Percentiles rank a stretch among this genome's conserved stretches.
These are phyloP conservation scores for Bruguiera hainesii DNA, from an alignment of 441 rosid species.

Conservation along the genomic window DNA sequence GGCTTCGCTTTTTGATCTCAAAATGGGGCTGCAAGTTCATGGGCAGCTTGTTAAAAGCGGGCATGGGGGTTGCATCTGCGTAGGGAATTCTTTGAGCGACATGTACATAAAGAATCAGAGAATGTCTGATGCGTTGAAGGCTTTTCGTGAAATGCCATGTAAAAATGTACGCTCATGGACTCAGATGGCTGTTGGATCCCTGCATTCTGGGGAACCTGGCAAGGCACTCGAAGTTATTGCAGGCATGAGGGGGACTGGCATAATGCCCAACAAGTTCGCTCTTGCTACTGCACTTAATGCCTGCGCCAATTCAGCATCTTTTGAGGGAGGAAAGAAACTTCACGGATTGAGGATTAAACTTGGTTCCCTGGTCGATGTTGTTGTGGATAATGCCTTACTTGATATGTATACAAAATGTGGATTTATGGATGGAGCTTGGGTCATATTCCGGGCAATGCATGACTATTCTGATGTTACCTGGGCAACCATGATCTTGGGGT, in stretches of 20 bases:
- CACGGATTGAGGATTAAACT: constrained; percentile 44
- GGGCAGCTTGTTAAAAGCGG: constrained; percentile 48
- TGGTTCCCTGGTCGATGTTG: constrained; percentile 35
- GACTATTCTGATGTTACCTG: constrained; percentile 45
- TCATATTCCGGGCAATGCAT: constrained; percentile 35
- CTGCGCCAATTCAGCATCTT: constrained; percentile 47
- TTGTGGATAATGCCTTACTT: constrained; percentile 48
- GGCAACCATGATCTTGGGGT: constrained; percentile 56
- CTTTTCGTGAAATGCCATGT: constrained; percentile 33
- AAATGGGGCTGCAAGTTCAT: constrained; percentile 49
- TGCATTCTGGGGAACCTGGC: constrained; percentile 33
- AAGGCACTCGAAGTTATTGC: constrained; percentile 35
- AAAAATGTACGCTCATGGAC: constrained; percentile 56
- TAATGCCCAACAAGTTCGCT: constrained; percentile 44
- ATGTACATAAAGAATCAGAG: constrained; percentile 41
- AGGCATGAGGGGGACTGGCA: constrained; percentile 32
- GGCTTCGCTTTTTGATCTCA: constrained; percentile 30
- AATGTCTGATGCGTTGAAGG: constrained; percentile 34
- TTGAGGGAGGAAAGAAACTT: constrained; percentile 46
- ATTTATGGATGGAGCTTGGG: constrained; percentile 33
- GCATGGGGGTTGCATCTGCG: constrained; percentile 37
- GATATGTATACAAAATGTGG: constrained; percentile 71
- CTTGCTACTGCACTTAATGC: constrained; percentile 44
- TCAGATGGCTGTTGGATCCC: constrained; percentile 36
- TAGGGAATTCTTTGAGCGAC: constrained; percentile 39